Percentiles rank a stretch among this genome's conserved stretches.
Conservation (phyloP, 176 grass and related monocot genomes). For the Pharus latifolius region DNA sequence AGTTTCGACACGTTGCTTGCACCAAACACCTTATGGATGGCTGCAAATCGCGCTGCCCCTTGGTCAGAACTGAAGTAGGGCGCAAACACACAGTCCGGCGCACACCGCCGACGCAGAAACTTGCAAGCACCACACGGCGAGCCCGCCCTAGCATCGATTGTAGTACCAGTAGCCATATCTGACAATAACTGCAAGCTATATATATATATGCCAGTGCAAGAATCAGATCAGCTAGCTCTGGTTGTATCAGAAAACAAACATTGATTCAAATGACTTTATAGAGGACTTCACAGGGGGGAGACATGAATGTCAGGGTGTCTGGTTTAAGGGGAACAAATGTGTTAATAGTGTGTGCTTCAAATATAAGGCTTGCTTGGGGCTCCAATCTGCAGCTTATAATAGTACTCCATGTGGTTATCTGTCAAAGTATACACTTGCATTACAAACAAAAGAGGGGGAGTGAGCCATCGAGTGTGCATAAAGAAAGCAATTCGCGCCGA, state of each 20-base stretch:
- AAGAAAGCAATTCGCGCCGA: no score
- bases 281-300: no score
- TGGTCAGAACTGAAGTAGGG: slow-evolving; percentile 89
- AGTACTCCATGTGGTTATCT: no score
- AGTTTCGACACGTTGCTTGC: slow-evolving; percentile 98
- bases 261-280: slow-evolving; percentile 7
- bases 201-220: neutral
- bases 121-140: slow-evolving; percentile 95
- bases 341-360: slow-evolving; percentile 55
- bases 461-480: no score
- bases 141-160: slow-evolving; percentile 8
- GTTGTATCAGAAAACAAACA: neutral
- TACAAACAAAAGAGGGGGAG: no score
- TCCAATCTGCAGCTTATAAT: neutral
- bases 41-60: slow-evolving; percentile 59
- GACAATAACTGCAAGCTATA: no score
- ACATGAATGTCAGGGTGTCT: slow-evolving; percentile 58
- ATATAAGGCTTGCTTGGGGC: slow-evolving; percentile 15
- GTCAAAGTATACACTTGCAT: no score
- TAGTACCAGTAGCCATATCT: slow-evolving; percentile 34
- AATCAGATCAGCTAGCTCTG: neutral
- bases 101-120: slow-evolving; percentile 75
- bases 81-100: slow-evolving; percentile 79
- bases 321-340: slow-evolving; percentile 64
- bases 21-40: slow-evolving; percentile 94